These are phyloP conservation scores for Mangifera indica DNA, from an alignment of 345 rosid species.

Conservation along the genomic window DNA sequence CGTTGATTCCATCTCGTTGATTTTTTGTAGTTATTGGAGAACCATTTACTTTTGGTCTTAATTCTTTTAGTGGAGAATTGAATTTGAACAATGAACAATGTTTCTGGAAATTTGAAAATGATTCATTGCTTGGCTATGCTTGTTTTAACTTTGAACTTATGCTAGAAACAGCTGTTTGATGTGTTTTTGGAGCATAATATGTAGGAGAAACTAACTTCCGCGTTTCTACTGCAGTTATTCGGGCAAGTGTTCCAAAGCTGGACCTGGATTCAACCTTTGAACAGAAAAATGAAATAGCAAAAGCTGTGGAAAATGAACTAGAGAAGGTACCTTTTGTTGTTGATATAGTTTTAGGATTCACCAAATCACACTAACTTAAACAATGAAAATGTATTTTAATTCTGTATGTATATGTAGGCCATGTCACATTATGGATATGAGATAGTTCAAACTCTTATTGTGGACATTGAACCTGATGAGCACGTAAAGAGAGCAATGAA, in stretches of 20 bases:
- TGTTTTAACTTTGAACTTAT: neutral
- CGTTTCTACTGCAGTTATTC: constrained; percentile 41
- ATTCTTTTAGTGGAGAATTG: too few species aligned
- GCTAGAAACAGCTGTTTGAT: neutral
- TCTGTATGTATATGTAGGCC: constrained; percentile 40
- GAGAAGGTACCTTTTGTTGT: constrained; percentile 44
- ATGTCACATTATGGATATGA: constrained; percentile 76
- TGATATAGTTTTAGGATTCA: constrained; percentile 5
- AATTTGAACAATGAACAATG: neutral
- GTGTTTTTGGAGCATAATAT: neutral
- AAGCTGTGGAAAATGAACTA: constrained; percentile 57
- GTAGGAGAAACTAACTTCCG: constrained; percentile 4
- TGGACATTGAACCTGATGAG: constrained; percentile 74
- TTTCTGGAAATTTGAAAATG: neutral
- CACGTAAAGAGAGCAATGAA: constrained; percentile 80
- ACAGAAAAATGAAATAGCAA: constrained; percentile 63
- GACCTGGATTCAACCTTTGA: constrained; percentile 58
- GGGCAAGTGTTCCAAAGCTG: constrained; percentile 66
- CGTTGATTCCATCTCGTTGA: too few species aligned
- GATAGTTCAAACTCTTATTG: constrained; percentile 79
- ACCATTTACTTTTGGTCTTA: too few species aligned
- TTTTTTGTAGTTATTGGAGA: too few species aligned
- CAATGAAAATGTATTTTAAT: neutral
- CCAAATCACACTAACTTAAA: neutral
- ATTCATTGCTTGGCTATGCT: neutral